Evolutionary conservation across 257 asterid species (phyloP).

Genomic region (Lycium ferocissimum): DNA sequence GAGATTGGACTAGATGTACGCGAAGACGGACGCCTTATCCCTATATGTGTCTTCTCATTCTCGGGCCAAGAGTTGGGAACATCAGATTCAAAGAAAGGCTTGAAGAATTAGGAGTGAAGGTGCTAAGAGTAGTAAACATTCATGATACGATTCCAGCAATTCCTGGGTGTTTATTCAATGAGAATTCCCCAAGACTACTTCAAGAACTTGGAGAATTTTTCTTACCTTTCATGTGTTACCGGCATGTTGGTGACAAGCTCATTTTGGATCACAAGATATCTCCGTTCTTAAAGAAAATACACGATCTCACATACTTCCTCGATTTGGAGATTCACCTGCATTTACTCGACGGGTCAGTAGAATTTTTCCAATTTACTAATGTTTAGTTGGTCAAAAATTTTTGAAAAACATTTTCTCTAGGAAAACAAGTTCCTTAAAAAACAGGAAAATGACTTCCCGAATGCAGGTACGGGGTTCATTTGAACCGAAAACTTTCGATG

Average conservation of each 20-base stretch:
- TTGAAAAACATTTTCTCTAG: too few relatives aligned
- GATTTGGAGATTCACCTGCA: slow-evolving; percentile 64
- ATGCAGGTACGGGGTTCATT: too few relatives aligned
- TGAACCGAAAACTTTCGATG: too few relatives aligned
- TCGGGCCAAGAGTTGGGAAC: slow-evolving; percentile 48
- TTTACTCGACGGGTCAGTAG: slow-evolving; percentile 65
- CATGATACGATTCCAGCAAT: slow-evolving; percentile 27
- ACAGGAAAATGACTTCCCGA: too few relatives aligned
- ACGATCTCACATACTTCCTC: slow-evolving; percentile 49
- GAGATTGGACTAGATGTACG: slow-evolving; percentile 35
- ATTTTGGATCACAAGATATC: slow-evolving; percentile 56
- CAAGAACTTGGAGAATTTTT: slow-evolving; percentile 28
- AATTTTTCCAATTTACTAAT: too few relatives aligned
- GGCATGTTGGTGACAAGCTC: slow-evolving; percentile 61
- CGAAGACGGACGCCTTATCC: slow-evolving; percentile 18
- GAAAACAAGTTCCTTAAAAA: too few relatives aligned
- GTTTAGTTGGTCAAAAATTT: too few relatives aligned
- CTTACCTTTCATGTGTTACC: slow-evolving; percentile 59
- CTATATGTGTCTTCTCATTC: slow-evolving; percentile 32
- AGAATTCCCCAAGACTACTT: too few relatives aligned
- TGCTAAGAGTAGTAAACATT: slow-evolving; percentile 34
- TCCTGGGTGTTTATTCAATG: too few relatives aligned
- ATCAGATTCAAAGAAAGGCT: slow-evolving; percentile 33
- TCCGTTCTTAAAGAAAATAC: slow-evolving; percentile 47
- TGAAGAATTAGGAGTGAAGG: slow-evolving; percentile 33